Conservation (phyloP, 116 monocot genomes). For the Cymodocea nodosa region DNA sequence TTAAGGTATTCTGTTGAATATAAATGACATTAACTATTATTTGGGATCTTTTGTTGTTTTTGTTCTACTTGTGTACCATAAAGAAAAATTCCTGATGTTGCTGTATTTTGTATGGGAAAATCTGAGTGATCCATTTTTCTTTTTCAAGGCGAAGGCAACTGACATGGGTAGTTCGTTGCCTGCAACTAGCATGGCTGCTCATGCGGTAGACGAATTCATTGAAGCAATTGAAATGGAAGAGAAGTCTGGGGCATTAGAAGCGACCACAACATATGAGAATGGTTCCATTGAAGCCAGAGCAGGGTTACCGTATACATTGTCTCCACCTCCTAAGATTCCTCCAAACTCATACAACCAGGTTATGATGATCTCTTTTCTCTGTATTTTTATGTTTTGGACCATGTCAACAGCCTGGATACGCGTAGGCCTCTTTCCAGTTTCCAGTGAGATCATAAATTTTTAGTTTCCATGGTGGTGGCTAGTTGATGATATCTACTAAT, state of each 20-base stretch:
- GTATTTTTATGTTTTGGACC: not conserved
- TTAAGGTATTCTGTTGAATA: no score
- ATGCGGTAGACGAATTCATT: slow-evolving; percentile 52
- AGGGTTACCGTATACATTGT: slow-evolving; percentile 22
- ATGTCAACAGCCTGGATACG: not conserved
- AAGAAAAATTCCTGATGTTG: no score
- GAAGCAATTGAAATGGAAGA: slow-evolving; percentile 53
- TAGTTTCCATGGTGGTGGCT: not conserved
- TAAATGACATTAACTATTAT: no score
- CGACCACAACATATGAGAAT: slow-evolving; percentile 12
- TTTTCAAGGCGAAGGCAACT: slow-evolving; percentile 25
- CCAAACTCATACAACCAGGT: slow-evolving; percentile 49
- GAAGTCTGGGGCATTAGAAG: slow-evolving; percentile 24
- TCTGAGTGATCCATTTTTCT: not conserved
- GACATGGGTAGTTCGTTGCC: slow-evolving; percentile 23
- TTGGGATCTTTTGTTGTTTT: no score
- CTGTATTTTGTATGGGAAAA: no score
- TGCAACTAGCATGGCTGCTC: slow-evolving; percentile 56
- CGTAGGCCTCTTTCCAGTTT: not conserved
- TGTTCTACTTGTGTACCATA: no score
- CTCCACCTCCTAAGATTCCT: slow-evolving; percentile 24
- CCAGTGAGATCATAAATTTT: not conserved
- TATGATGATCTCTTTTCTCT: not conserved
- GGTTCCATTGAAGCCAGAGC: slow-evolving; percentile 13
- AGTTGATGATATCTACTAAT: no score